These are phyloP conservation scores for Fusarium tupiense DNA, from an alignment of 2,329 filamentous ascomycete genomes.

Conservation along the genomic window DNA sequence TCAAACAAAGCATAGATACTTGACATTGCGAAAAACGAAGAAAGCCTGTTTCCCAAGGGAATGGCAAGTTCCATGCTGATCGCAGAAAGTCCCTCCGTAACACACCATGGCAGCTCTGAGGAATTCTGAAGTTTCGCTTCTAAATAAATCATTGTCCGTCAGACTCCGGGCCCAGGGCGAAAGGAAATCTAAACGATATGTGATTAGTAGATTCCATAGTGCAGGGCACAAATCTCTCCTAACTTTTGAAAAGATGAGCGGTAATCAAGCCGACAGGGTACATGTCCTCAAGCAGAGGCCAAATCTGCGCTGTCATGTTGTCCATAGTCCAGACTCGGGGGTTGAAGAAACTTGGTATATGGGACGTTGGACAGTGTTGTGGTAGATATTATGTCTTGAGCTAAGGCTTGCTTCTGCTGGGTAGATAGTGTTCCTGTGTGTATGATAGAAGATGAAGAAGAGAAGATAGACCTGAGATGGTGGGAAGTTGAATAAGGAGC, in stretches of 20 bases:
- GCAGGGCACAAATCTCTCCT: background rate
- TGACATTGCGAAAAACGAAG: background rate
- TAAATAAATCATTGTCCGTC: background rate
- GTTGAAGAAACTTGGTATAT: background rate
- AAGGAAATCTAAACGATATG: background rate
- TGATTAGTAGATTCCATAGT: background rate
- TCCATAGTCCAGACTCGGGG: background rate
- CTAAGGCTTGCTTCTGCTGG: background rate
- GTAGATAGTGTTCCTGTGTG: background rate
- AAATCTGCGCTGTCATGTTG: background rate
- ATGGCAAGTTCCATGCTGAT: background rate
- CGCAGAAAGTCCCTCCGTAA: background rate
- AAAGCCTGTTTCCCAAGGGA: background rate
- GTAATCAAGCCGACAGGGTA: accelerated
- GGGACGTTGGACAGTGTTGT: background rate
- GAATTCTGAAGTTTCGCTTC: too few relatives aligned
- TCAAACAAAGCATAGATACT: accelerated
- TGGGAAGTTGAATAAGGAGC: background rate
- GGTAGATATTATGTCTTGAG: accelerated
- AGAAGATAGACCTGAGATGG: background rate
- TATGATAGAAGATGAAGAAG: background rate
- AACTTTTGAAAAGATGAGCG: background rate
- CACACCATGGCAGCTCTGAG: background rate
- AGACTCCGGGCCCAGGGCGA: background rate
- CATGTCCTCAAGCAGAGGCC: background rate